Conservation (phyloP, 1,284 basidiomycete species). For the Xerocomus cyaneibrunnescens region DNA sequence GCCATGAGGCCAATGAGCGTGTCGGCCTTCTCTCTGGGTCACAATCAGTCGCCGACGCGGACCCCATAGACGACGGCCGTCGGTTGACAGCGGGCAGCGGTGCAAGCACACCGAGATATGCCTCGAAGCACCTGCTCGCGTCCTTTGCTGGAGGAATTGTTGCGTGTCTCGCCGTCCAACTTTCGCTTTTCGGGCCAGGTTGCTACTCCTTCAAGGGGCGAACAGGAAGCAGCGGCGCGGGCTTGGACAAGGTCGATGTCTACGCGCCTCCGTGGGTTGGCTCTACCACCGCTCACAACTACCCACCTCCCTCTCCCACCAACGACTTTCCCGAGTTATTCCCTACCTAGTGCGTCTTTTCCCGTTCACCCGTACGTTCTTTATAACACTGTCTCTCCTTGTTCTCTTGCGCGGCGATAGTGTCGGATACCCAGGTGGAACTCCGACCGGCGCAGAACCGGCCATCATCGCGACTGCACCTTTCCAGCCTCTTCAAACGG, state of each 20-base stretch:
- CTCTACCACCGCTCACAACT: conserved; percentile 66
- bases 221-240: neutral
- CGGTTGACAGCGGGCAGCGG: neutral
- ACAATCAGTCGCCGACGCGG: conserved; percentile 1
- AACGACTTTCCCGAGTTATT: conserved; percentile 69
- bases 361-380: neutral
- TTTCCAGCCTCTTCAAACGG: conserved; percentile 70
- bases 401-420: conserved; percentile 9
- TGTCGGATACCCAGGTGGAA: conserved; percentile 79
- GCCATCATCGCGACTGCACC: conserved; percentile 78
- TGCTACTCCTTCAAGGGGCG: conserved; percentile 9
- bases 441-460: conserved; percentile 82
- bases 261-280: conserved; percentile 62
- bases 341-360: conserved; percentile 49
- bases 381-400: neutral
- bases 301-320: conserved; percentile 70
- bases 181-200: conserved; percentile 22
- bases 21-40: conserved; percentile 22
- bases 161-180: conserved; percentile 28
- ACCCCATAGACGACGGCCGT: neutral
- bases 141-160: conserved; percentile 30
- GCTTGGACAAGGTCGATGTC: conserved; percentile 8
- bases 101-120: conserved; percentile 5
- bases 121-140: conserved; percentile 23
- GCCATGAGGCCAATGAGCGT: conserved; percentile 11